Base-by-base conservation (phyloP, 1,284 basidiomycete genomes). In the Marasmius oreades region DNA sequence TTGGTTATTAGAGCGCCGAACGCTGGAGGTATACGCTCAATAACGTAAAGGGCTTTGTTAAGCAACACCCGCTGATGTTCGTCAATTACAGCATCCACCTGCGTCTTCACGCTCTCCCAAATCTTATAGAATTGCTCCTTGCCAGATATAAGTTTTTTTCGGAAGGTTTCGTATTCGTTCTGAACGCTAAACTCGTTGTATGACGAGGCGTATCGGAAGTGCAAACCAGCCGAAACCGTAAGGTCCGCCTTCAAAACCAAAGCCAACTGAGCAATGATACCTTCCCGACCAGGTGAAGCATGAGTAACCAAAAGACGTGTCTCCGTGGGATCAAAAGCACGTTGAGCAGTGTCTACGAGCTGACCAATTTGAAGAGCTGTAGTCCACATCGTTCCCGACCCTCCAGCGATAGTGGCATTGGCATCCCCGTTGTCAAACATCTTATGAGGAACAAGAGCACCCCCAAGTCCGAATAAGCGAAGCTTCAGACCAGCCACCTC, bases 111-210 rank as follows among this genome's bases (percentile, higher is more conserved):
- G 58, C 85, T 90, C 36, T 97, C 94, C 91, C 95, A 99, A 18
- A 99, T 88, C 63, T 89, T 90, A 67, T 90, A 84, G 69, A 98
- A 98, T 23, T 80, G 77, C 58, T 92, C 89, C 72, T 93, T 93
- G 44, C 93, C 90, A 14, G 79, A 74, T 1, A 79, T 62, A 2
- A 98, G 78, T 75, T 98, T 98, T 67, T 82, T 82, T 52, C 91
- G 84, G 77, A 94, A 96, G 11, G 87, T 86, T 44, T 98, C 93
- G 63, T 91, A 91, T 71, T 97, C 93, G 51, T 84, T 79, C 70
- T 95, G 92, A 2, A 98, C 90, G 63, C 90, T 92, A 70, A 97
- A 99, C 70, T 99, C 96, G 73, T 99, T 99, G 81, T 95, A 98
- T 1, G 90, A 93, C 0, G 87, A 90, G 24, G 93, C 90, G 69